These are phyloP conservation scores for Ascochyta koolunga DNA, from an alignment of 2,329 filamentous ascomycete species.

Conservation along the genomic window DNA sequence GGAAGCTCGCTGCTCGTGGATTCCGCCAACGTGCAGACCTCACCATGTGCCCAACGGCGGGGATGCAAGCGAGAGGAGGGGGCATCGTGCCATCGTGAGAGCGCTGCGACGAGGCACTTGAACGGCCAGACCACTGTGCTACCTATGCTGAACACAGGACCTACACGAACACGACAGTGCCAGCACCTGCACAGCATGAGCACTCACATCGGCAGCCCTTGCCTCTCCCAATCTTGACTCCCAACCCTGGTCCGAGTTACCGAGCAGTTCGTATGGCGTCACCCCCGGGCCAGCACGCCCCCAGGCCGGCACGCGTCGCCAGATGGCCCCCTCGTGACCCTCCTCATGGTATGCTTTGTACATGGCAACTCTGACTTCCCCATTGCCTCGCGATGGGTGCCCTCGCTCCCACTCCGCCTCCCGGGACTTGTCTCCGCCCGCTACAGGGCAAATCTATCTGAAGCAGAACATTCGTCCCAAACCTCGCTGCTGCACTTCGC, in stretches of 20 bases:
- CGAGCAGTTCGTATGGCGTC: conserved; percentile 14
- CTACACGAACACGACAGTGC: background rate
- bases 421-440: conserved; percentile 14
- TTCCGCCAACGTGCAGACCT: background rate
- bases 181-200: background rate
- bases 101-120: background rate
- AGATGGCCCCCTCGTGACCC: conserved; percentile 15
- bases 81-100: conserved; percentile 8
- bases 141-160: background rate
- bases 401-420: background rate
- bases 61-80: conserved; percentile 10
- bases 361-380: conserved; percentile 3
- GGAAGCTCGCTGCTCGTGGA: background rate
- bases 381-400: background rate
- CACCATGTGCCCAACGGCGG: background rate
- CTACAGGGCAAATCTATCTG: conserved; percentile 13
- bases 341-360: conserved; percentile 6
- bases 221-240: background rate
- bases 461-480: conserved; percentile 45
- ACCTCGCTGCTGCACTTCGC: conserved; percentile 51
- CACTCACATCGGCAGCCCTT: background rate
- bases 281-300: conserved; percentile 12
- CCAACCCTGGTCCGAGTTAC: conserved; percentile 10
- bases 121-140: background rate
- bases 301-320: conserved; percentile 13